Evolutionary conservation across 2,329 filamentous ascomycete genomes (phyloP).

Genomic region (Cyclaneusma minus): DNA sequence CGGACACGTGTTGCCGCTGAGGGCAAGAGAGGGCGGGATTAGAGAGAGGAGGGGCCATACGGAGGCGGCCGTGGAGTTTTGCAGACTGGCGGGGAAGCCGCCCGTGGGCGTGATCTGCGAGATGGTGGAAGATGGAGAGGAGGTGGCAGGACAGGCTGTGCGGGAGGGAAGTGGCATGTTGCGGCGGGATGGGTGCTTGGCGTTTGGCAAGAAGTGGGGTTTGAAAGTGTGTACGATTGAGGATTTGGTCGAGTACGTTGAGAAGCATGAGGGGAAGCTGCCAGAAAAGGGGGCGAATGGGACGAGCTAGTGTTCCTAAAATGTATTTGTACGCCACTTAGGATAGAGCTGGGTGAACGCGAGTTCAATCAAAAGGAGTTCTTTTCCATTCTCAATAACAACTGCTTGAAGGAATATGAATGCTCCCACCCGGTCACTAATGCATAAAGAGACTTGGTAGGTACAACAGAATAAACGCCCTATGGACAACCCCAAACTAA

Average conservation of each 20-base stretch:
- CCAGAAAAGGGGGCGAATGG: no score
- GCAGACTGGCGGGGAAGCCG: conserved; percentile 63
- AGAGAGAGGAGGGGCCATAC: conserved; percentile 73
- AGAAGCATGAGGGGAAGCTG: conserved; percentile 59
- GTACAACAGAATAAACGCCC: no score
- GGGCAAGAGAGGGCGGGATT: conserved; percentile 66
- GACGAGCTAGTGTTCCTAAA: no score
- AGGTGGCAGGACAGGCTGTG: conserved; percentile 51
- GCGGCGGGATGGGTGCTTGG: conserved; percentile 72
- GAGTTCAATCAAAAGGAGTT: no score
- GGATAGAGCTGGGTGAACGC: no score
- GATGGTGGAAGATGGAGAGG: conserved; percentile 72
- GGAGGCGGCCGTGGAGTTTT: conserved; percentile 86
- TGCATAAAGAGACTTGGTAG: no score
- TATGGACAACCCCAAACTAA: no score
- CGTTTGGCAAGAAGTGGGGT: conserved; percentile 77
- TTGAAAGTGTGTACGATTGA: conserved; percentile 93
- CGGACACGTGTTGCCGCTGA: conserved; percentile 79
- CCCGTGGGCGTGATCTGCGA: conserved; percentile 78
- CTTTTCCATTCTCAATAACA: no score
- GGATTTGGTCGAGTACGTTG: conserved; percentile 66
- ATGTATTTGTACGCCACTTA: no score
- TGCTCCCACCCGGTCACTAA: no score
- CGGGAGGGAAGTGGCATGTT: conserved; percentile 70
- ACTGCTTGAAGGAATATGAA: no score